Evolutionary conservation across 192 early-diverging fungal genomes (phyloP).

Genomic region (Lunasporangiospora selenospora): DNA sequence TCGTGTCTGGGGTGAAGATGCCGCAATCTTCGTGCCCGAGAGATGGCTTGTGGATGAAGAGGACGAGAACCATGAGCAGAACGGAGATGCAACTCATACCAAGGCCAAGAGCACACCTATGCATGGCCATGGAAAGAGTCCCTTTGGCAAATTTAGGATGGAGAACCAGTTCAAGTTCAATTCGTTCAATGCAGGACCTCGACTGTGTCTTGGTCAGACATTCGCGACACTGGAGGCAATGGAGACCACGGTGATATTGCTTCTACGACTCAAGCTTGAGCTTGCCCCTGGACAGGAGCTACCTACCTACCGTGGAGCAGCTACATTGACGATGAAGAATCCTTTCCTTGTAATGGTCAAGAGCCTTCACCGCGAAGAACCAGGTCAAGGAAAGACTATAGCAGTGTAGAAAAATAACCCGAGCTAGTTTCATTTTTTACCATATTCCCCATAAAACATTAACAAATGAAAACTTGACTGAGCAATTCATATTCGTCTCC

Average conservation of each 20-base stretch:
- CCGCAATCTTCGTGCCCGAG: slow-evolving; percentile 62
- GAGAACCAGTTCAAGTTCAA: slow-evolving; percentile 49
- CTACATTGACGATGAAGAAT: slow-evolving; percentile 46
- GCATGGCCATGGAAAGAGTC: not conserved
- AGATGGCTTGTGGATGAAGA: slow-evolving; percentile 57
- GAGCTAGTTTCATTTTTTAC: no score
- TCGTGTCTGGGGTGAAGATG: slow-evolving; percentile 66
- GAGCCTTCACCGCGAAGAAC: no score
- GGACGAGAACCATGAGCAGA: slow-evolving; percentile 18
- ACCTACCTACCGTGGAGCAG: slow-evolving; percentile 12
- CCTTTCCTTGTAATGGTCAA: slow-evolving; percentile 31
- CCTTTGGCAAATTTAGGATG: slow-evolving; percentile 8
- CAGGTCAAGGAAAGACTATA: no score
- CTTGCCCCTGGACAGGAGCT: slow-evolving; percentile 18
- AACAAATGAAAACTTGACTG: no score
- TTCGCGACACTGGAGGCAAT: slow-evolving; percentile 50
- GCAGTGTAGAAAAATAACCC: no score
- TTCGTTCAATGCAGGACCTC: slow-evolving; percentile 58
- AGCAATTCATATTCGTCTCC: no score
- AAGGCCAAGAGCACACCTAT: not conserved
- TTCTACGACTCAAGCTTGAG: slow-evolving; percentile 36
- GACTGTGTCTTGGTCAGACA: slow-evolving; percentile 7
- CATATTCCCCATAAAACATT: no score
- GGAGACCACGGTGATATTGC: slow-evolving; percentile 17
- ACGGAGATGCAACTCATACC: not conserved